Evolutionary conservation across 2,329 filamentous ascomycete genomes (phyloP).

Genomic region (Scopulariopsis brevicaulis): DNA sequence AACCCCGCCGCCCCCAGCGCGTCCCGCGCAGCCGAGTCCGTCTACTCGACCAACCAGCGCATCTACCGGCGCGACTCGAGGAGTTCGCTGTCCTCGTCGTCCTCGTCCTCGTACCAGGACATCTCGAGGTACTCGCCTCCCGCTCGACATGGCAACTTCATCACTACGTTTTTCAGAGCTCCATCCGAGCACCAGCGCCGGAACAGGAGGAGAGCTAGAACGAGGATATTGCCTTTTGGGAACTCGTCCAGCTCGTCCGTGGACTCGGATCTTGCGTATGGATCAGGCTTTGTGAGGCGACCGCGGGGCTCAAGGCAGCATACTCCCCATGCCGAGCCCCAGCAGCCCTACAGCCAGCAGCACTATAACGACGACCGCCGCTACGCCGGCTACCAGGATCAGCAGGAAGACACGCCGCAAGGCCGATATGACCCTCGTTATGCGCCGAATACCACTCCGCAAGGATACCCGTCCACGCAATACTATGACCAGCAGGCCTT

Average conservation of each 20-base stretch:
- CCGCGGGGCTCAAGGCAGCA: slow-evolving; percentile 5
- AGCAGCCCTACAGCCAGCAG: neutral
- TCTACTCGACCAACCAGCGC: neutral
- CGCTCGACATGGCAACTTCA: slow-evolving; percentile 38
- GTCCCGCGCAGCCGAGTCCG: slow-evolving; percentile 1
- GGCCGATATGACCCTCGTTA: neutral
- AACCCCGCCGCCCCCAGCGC: slow-evolving; percentile 2
- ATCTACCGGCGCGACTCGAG: slow-evolving; percentile 18
- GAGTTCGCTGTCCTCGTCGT: slow-evolving; percentile 25
- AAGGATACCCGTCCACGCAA: neutral
- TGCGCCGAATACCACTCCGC: neutral
- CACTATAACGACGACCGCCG: neutral
- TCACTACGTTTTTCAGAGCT: slow-evolving; percentile 52
- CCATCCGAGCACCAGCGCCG: slow-evolving; percentile 34
- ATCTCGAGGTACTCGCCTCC: slow-evolving; percentile 44
- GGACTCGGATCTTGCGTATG: slow-evolving; percentile 59
- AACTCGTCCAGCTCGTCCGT: slow-evolving; percentile 59
- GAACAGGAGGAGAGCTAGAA: slow-evolving; percentile 23
- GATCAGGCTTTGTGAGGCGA: slow-evolving; percentile 42
- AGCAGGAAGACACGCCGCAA: neutral
- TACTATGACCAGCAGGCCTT: neutral
- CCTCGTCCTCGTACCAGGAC: slow-evolving; percentile 51
- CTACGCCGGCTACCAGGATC: neutral
- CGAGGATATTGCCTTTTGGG: slow-evolving; percentile 43
- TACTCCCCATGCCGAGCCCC: neutral